Base-by-base conservation (phyloP, 139 green algal genomes). In the Penium margaritaceum region DNA sequence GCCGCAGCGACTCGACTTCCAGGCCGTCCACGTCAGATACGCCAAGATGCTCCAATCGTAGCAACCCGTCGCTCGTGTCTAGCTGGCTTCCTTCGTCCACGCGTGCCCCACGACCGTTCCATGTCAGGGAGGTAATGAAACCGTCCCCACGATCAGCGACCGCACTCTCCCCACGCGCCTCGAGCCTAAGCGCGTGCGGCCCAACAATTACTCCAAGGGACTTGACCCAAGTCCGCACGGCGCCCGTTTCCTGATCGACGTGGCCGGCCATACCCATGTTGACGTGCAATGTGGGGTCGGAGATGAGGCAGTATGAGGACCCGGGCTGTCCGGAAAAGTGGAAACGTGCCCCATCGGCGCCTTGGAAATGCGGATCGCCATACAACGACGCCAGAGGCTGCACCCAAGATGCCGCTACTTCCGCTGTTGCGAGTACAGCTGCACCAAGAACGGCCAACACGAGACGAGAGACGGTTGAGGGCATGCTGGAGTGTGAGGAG, bases 281-380 rank as follows among this genome's bases (percentile, higher is more conserved):
- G 32, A 70, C 36, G 61, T 77, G 70, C 41, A 77, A 33, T 55
- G 17, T 70, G 4, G 24, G 41, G 61, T 77, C 70, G 27, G 34
- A 39, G 38, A 77, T 12, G n/a, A 77, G 54, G 55, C 70, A 77
- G 70, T 77, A 77, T 5, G 17, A 7, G 17, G 30, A 5, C 30
- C 61, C 70, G 0, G 70, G 55, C 5, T 60, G 9, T 7, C 70
- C 70, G 14, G 35, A 62, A 41, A 77, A 77, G 29, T 69, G 51
- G 34, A 77, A 77, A 7, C 43, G 33, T 2, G 51, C 32, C 19
- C 70, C 70, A 38, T 77, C 30, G 5, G 29, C 43, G 21, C 54
- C 70, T 14, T 62, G 14, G 21, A 77, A 70, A 30, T 77, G 70
- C 17, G 70, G 70, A 61, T 77, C 70, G 55, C 70, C 68, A 17